Evolutionary conservation across 2,329 filamentous ascomycete species (phyloP).

Genomic region (Phaeosphaeria sp.): DNA sequence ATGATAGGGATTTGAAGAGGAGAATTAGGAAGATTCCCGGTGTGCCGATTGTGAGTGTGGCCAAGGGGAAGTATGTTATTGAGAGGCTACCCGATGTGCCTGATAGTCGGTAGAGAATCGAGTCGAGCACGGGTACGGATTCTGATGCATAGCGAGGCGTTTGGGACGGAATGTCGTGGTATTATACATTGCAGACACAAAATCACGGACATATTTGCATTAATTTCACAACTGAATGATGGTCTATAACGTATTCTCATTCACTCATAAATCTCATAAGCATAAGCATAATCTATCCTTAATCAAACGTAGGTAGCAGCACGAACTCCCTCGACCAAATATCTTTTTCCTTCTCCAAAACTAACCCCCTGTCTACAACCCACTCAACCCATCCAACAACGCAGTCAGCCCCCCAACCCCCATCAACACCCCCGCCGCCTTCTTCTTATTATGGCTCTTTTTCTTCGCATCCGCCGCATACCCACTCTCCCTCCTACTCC

Average conservation of each 20-base stretch:
- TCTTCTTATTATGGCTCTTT: constrained; percentile 32
- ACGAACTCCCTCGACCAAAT: too few relatives aligned
- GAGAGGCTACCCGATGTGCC: constrained; percentile 88
- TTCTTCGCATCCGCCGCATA: constrained; percentile 15
- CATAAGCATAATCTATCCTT: too few relatives aligned
- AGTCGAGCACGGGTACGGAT: background rate
- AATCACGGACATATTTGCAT: background rate
- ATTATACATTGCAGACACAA: background rate
- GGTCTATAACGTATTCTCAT: background rate
- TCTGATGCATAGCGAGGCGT: constrained; percentile 15
- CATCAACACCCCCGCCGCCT: constrained; percentile 42
- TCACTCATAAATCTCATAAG: background rate
- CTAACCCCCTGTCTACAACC: constrained; percentile 20
- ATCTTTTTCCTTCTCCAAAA: too few relatives aligned
- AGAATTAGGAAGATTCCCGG: constrained; percentile 82
- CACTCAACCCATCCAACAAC: constrained; percentile 44
- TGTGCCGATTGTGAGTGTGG: constrained; percentile 80
- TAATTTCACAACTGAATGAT: background rate
- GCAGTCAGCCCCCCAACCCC: constrained; percentile 48
- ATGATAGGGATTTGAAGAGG: constrained; percentile 72
- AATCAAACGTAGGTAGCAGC: too few relatives aligned
- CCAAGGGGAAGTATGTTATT: constrained; percentile 90
- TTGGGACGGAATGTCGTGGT: background rate
- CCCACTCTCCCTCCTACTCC: constrained; percentile 12
- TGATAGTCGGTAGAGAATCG: constrained; percentile 55